Base-by-base conservation (phyloP, 768 basidiomycete species). In the Amanita pallidorosea region DNA sequence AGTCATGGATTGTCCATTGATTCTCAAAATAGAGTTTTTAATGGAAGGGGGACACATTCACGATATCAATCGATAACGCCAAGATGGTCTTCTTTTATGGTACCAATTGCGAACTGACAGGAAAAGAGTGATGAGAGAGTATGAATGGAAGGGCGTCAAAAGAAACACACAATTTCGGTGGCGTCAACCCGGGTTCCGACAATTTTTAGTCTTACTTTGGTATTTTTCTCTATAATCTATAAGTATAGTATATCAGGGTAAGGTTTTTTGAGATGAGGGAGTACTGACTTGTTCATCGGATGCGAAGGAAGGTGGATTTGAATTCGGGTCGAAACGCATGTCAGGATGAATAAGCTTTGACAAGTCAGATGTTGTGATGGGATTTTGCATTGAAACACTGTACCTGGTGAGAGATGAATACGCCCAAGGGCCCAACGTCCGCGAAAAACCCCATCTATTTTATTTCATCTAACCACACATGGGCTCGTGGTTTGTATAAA, bases 171-270 rank as follows among this genome's bases (percentile, higher is more conserved):
- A 58, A 99, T 96, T 67, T 98, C 94, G 20, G 93, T 97, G 31
- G 94, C 93, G 62, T 99, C 96, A 3, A 97, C 90, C 62, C 94
- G 82, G 20, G 93, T 96, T 29, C 96, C 96, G n/a, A 99, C 94
- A 40, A 99, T 91, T 69, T 97, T 95, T 65, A 97, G 76, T 35
- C 96, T 81, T 45, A 98, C 83, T 47, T 83, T 81, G 0, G 90
- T 90, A 57, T 92, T 90, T 67, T 93, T 94, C 65, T 94, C 89
- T 54, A 97, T 94, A 56, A 91, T 85, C 87, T 91, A 57, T 6
- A 20, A 47, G 45, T 17, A 48, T n/a, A 7, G 35, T 54, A 5
- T 29, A 54, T 46, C 22, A 50, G 41, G 11, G 22, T 37, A 9
- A 38, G 11, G 52, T 23, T 22, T 18, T 17, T 2, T 25, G 13